These are phyloP conservation scores for Phytophthora constricta DNA, from an alignment of 352 stramenopile genomes.

Conservation along the genomic window DNA sequence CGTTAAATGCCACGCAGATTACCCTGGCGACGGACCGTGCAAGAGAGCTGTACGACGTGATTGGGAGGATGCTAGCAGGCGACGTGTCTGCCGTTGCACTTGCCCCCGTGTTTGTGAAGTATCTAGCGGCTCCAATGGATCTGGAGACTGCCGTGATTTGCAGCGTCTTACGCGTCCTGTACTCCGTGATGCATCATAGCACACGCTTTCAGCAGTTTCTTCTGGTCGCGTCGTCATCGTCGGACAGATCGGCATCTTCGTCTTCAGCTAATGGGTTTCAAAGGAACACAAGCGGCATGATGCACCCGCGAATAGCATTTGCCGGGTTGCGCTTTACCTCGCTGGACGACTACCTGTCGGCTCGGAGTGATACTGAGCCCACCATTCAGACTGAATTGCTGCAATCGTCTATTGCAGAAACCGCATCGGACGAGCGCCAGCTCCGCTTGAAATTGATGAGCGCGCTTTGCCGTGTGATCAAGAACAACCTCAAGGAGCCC, in stretches of 20 bases:
- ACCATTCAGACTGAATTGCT: slow-evolving; percentile 26
- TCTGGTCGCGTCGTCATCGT: slow-evolving; percentile 34
- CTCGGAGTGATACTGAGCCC: slow-evolving; percentile 25
- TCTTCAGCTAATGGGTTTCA: slow-evolving; percentile 13
- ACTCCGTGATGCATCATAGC: slow-evolving; percentile 58
- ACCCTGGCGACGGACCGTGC: slow-evolving; percentile 43
- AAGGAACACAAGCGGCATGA: slow-evolving; percentile 22
- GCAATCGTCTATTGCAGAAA: slow-evolving; percentile 28
- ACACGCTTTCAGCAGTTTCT: slow-evolving; percentile 59
- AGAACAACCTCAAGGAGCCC: slow-evolving; percentile 55
- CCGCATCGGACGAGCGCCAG: slow-evolving; percentile 39
- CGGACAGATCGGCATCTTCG: slow-evolving; percentile 13
- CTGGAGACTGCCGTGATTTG: slow-evolving; percentile 45
- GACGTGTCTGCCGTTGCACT: slow-evolving; percentile 50
- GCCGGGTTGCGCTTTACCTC: slow-evolving; percentile 50
- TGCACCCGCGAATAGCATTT: slow-evolving; percentile 47
- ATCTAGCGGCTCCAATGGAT: slow-evolving; percentile 48
- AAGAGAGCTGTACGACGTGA: slow-evolving; percentile 54
- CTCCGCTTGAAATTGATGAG: slow-evolving; percentile 49
- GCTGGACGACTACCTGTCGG: slow-evolving; percentile 56
- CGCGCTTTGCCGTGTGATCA: slow-evolving; percentile 57
- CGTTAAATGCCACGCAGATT: slow-evolving; percentile 43
- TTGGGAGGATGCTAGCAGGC: slow-evolving; percentile 60
- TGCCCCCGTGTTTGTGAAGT: slow-evolving; percentile 58
- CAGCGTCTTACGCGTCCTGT: slow-evolving; percentile 61